Conservation (phyloP, 83 land plant genomes). For the Larix sibirica region DNA sequence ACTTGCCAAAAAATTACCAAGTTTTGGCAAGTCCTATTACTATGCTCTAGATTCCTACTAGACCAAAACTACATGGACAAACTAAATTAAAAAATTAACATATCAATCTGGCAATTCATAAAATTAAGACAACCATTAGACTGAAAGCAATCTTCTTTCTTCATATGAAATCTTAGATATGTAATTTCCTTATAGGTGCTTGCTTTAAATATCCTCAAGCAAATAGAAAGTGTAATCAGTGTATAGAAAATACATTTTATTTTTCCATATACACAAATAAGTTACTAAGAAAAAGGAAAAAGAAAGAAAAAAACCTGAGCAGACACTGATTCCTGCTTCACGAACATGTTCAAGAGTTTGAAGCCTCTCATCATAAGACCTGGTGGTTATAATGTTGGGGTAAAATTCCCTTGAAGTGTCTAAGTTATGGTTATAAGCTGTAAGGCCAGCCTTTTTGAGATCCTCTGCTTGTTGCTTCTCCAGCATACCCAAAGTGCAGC, state of each 20-base stretch:
- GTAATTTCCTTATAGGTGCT: background rate
- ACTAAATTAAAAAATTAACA: too few relatives aligned
- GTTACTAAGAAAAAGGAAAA: background rate
- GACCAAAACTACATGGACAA: too few relatives aligned
- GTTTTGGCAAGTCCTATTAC: too few relatives aligned
- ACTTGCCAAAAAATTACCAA: too few relatives aligned
- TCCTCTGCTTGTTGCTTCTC: slow-evolving; percentile 96
- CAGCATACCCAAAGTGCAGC: slow-evolving; percentile 98
- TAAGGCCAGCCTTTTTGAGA: slow-evolving; percentile 94
- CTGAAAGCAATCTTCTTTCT: too few relatives aligned
- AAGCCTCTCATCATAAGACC: slow-evolving; percentile 95
- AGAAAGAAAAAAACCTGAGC: slow-evolving; percentile 69
- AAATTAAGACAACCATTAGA: too few relatives aligned
- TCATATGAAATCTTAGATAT: background rate
- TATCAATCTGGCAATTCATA: too few relatives aligned
- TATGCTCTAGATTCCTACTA: too few relatives aligned
- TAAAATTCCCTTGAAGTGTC: slow-evolving; percentile 98
- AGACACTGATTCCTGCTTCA: slow-evolving; percentile 97
- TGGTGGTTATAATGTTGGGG: slow-evolving; percentile 91
- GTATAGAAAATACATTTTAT: background rate
- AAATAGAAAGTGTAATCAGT: background rate
- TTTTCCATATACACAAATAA: background rate
- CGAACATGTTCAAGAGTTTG: slow-evolving; percentile 87
- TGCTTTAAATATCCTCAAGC: background rate
- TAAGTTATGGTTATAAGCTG: slow-evolving; percentile 97